Evolutionary conservation across 2,329 filamentous ascomycete genomes (phyloP), one percentile per base, ranked within the genome.

Genomic region (Nothophoma quercina): DNA sequence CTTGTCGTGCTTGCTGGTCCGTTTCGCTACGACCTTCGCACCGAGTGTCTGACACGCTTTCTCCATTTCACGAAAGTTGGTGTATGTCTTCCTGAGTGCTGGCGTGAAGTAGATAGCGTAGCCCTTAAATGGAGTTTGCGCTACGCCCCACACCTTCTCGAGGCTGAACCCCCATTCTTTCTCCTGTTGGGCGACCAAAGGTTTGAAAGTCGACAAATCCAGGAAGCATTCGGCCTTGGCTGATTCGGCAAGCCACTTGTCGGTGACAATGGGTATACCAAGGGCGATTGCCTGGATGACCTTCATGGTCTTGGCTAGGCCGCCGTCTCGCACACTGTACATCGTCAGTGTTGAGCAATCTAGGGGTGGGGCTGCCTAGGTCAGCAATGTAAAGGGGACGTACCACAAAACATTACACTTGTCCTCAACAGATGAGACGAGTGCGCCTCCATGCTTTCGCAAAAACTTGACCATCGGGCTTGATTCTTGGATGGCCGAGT

Each of bases 21-120:
- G 59, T 12, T 65, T 65, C 49, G 59, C 70, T 4, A 67, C 56
- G 2, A 77, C 63, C 5, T 56, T 57, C 5, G 75, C 77, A 3
- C 79, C 79, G 7, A 72, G 71, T 4, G 70, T 68, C 26, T 64
- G 67, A 16, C 67, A 71, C 0, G 81, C 67, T 4, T 68, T 58
- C 26, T 74, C 65, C 5, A 81, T 69, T n/a, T 77, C 73, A 1
- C 58, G 48, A 55, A 76, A 79, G 3, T 22, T 56, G 51, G 26
- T 40, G 51, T 72, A 70, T 4, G 65, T 61, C 16, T 62, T 64
- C 29, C 70, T 71, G 13, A 78, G 65, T 2, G 70, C 63, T 8
- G 71, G 71, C 0, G 80, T 82, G 64, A 82, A 77, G 60, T 80
- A 83, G 21, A 83, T 69, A 6, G 73, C 77, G 58, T 78, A 79